These are phyloP conservation scores for Mortierella sp. DNA, from an alignment of 371 early-diverging fungal species.

Conservation along the genomic window DNA sequence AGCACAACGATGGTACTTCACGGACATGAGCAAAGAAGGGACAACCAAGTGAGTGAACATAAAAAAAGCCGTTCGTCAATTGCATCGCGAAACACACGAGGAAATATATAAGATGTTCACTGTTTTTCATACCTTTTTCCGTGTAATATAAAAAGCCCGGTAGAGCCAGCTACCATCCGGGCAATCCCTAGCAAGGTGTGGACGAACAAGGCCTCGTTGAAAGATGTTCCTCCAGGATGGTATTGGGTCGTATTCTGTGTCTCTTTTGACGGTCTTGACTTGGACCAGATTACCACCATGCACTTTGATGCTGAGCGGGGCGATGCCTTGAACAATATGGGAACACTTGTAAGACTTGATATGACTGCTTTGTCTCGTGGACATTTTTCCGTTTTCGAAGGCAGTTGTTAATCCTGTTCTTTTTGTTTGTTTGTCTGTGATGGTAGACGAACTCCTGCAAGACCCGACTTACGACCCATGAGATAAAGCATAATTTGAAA, in stretches of 20 bases:
- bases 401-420: too few species aligned
- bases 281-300: neutral
- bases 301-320: neutral
- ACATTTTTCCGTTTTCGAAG: neutral
- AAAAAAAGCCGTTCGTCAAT: neutral
- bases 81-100: too few species aligned
- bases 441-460: neutral
- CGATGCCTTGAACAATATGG: neutral
- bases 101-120: too few species aligned
- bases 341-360: neutral
- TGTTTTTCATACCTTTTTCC: too few species aligned
- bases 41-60: neutral
- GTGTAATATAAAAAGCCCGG: conserved; percentile 1
- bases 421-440: neutral
- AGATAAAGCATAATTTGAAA: neutral
- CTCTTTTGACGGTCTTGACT: conserved; percentile 8
- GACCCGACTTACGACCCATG: neutral
- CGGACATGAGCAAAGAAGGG: neutral
- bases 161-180: neutral
- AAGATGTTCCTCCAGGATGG: neutral
- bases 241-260: conserved; percentile 20
- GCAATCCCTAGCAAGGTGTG: neutral
- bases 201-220: neutral
- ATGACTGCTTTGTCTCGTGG: neutral
- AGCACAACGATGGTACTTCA: conserved; percentile 1